Conservation (phyloP, 257 asterid genomes). For the Solanum tarapatanum region DNA sequence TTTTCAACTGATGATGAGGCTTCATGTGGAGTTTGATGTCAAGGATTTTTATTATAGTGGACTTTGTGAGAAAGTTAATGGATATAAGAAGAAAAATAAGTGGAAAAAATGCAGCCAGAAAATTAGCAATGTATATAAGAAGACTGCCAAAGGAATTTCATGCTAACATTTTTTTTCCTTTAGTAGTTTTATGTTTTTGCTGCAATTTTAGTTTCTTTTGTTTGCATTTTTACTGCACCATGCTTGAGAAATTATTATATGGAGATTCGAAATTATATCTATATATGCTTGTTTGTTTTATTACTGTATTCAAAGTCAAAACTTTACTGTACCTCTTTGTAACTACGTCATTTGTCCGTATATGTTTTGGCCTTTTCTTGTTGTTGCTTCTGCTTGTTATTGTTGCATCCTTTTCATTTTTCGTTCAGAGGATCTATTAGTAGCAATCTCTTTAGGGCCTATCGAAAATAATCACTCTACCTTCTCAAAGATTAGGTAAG, state of each 20-base stretch:
- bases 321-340: not conserved
- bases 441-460: no score
- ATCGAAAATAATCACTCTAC: not conserved
- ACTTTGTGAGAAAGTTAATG: slow-evolving; percentile 22
- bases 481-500: not conserved
- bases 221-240: slow-evolving; percentile 21
- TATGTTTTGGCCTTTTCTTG: not conserved
- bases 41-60: slow-evolving; percentile 36
- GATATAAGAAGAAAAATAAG: slow-evolving; percentile 4
- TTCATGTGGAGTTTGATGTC: slow-evolving; percentile 14
- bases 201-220: slow-evolving; percentile 7
- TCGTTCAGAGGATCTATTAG: no score
- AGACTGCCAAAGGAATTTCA: slow-evolving; percentile 15
- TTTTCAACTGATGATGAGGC: slow-evolving; percentile 11
- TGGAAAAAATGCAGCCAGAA: slow-evolving; percentile 10
- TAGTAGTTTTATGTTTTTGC: slow-evolving; percentile 20
- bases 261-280: not conserved
- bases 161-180: slow-evolving; percentile 1
- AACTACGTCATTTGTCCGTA: not conserved
- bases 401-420: not conserved
- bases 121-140: slow-evolving; percentile 8
- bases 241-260: not conserved
- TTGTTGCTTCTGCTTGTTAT: not conserved
- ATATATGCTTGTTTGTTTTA: not conserved
- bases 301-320: not conserved